A percentile compares a stretch with the other conserved stretches of the same genome.
phyloP scores from a whole-genome alignment of 2,329 filamentous ascomycete genomes.

The Fusarium nurragi region DNA sequence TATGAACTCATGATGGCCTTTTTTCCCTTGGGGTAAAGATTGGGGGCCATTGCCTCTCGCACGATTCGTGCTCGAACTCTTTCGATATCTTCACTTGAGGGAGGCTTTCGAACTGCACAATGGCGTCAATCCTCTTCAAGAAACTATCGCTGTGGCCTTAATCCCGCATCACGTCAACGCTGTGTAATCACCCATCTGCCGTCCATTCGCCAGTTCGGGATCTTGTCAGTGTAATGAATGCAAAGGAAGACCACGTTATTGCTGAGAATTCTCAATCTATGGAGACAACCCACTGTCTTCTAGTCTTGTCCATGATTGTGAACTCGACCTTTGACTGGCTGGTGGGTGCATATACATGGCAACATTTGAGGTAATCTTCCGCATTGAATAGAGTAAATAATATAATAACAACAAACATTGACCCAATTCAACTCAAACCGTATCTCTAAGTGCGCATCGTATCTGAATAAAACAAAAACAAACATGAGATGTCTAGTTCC shows the following conservation, averaged over 20 bases:
- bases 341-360: too few species aligned
- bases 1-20: constrained; percentile 2
- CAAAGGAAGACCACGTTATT: too few species aligned
- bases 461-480: not conserved
- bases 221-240: not conserved
- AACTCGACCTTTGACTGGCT: too few species aligned
- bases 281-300: too few species aligned
- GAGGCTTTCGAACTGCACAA: not conserved
- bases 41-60: not conserved
- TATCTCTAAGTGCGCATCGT: too few species aligned
- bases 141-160: not conserved
- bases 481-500: not conserved
- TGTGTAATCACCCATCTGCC: not conserved
- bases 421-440: too few species aligned
- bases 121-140: not conserved
- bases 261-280: too few species aligned
- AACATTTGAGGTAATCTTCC: too few species aligned
- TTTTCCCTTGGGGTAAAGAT: not conserved
- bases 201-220: not conserved
- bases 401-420: too few species aligned
- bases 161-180: not conserved
- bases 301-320: too few species aligned
- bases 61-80: not conserved
- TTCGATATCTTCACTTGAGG: not conserved
- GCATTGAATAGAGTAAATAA: too few species aligned